Base-by-base conservation (phyloP, 192 early-diverging fungal genomes). In the Borealophlyctis nickersoniae region DNA sequence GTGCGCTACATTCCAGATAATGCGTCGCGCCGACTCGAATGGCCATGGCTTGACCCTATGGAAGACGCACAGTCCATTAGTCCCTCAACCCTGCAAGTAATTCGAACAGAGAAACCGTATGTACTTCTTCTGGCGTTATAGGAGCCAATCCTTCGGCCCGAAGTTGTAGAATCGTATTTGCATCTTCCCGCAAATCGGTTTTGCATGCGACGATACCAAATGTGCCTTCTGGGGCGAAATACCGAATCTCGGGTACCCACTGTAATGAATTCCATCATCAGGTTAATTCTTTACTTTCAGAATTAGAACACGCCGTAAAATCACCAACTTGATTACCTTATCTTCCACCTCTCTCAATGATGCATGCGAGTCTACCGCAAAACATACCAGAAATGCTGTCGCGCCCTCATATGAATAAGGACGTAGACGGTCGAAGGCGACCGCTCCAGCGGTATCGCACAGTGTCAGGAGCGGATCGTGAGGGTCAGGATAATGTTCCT, bases 1-100 rank as follows among this genome's bases (percentile, higher is more conserved):
- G 30, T 32, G 72, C 66, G 49, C 75, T 77, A 59, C 70, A 72
- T 62, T 77, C 75, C 26, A 53, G 19, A 34, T 77, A 77, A 7
- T 58, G 36, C 57, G 51, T 65, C 1, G 75, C 75, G 7, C 61
- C 56, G n/a, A 77, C 64, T 34, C 50, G 3, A 49, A 36, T 23
- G 3, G 71, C 71, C 62, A 72, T 62, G 5, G 5, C 54, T 23
- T 36, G 54, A 0, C 70, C 65, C 65, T 67, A 36, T 49, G 7
- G 5, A 53, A 24, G 5, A 23, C 11, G 7, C 14, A 28, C 13
- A 5, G 26, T 27, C 26, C 23, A 53, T n/a, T n/a, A n/a, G n/a
- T n/a, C n/a, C n/a, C n/a, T n/a, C n/a, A n/a, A n/a, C n/a, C n/a
- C n/a, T n/a, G n/a, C n/a, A n/a, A n/a, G n/a, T n/a, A n/a, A n/a